phyloP scores from a whole-genome alignment of 139 green algal species.

The Chlamydomonas sp. region DNA sequence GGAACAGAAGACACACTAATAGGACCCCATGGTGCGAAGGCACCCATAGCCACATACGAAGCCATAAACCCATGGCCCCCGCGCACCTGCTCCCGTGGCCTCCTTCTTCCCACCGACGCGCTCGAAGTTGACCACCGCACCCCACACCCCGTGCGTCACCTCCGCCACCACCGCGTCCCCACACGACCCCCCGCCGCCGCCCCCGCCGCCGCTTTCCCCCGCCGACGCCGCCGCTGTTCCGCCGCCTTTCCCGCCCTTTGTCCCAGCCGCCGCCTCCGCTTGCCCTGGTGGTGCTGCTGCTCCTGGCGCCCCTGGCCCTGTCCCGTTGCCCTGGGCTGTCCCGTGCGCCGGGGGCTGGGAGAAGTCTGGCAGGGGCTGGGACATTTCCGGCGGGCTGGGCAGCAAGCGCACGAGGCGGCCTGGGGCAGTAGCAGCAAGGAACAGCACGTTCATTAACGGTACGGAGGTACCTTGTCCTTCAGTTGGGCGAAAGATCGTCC shows the following conservation, averaged over 20 bases:
- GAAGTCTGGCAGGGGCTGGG: slow-evolving; percentile 16
- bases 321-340: no score
- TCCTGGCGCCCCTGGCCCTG: no score
- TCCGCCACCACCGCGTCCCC: slow-evolving; percentile 25
- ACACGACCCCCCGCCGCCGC: no score
- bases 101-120: slow-evolving; percentile 57
- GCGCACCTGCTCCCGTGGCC: not conserved
- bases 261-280: no score
- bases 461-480: no score
- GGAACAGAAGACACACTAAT: no score
- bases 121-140: slow-evolving; percentile 86
- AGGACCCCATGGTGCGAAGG: no score
- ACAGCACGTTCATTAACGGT: no score
- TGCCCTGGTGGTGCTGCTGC: no score
- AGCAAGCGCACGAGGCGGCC: slow-evolving; percentile 80
- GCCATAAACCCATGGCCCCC: no score
- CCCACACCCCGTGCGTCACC: slow-evolving; percentile 72
- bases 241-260: not conserved
- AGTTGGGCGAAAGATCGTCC: no score
- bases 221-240: not conserved
- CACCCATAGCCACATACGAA: no score
- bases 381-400: slow-evolving; percentile 10
- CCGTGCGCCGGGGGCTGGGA: slow-evolving; percentile 2
- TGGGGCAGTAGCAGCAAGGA: not conserved
- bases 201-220: not conserved